Percentiles rank a stretch among this genome's conserved stretches.
Evolutionary conservation across 1,284 basidiomycete species (phyloP).

Genomic region (Naganishia sp.): DNA sequence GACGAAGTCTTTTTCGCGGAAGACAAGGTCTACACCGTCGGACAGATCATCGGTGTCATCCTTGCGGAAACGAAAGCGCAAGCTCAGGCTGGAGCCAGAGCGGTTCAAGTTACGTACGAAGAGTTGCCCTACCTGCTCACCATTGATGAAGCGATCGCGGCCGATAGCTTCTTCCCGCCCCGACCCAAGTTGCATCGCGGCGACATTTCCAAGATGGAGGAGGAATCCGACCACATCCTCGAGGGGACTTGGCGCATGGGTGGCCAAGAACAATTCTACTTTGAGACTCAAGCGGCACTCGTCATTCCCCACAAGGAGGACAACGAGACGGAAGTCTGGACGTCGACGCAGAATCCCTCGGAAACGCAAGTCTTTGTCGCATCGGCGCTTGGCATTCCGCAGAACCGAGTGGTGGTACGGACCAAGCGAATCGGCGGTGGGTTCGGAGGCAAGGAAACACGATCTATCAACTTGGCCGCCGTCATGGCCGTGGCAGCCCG

Average conservation of each 20-base stretch:
- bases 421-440: constrained; percentile 51
- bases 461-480: constrained; percentile 38
- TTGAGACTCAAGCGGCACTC: constrained; percentile 50
- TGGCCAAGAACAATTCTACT: constrained; percentile 43
- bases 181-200: constrained; percentile 35
- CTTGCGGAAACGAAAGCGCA: constrained; percentile 48
- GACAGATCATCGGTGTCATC: constrained; percentile 48
- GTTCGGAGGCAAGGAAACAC: constrained; percentile 50
- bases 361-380: constrained; percentile 51
- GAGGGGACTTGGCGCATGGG: constrained; percentile 47
- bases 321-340: constrained; percentile 50
- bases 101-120: constrained; percentile 50
- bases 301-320: constrained; percentile 48
- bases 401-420: constrained; percentile 46
- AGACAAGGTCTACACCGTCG: constrained; percentile 46
- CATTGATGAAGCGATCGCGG: constrained; percentile 47
- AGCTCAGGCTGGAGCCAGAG: constrained; percentile 47
- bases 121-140: constrained; percentile 49
- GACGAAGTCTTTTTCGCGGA: constrained; percentile 51
- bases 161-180: constrained; percentile 39
- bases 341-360: constrained; percentile 49
- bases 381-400: constrained; percentile 47
- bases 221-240: constrained; percentile 39
- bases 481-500: constrained; percentile 44
- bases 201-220: constrained; percentile 36